Percentiles rank a stretch among this genome's conserved stretches.
phyloP scores from a whole-genome alignment of 108 stramenopile species.

The Mayamaea pseudoterrestris region DNA sequence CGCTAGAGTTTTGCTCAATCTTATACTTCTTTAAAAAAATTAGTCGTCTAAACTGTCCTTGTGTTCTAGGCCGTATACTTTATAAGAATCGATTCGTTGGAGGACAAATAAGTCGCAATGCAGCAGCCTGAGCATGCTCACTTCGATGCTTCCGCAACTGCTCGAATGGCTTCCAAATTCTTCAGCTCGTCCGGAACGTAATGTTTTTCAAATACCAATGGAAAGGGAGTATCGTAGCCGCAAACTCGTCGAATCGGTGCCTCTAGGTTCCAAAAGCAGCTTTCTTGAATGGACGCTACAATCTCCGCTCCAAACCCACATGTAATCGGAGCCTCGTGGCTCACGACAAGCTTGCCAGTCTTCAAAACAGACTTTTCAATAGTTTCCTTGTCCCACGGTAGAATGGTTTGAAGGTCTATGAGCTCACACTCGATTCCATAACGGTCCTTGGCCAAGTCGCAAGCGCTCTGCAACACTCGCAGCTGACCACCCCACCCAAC shows the following conservation, averaged over 20 bases:
- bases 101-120: too few species aligned
- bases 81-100: background rate
- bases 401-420: conserved; percentile 91
- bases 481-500: conserved; percentile 91
- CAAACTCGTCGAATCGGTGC: conserved; percentile 91
- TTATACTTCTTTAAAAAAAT: background rate
- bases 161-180: conserved; percentile 83
- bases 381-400: conserved; percentile 89
- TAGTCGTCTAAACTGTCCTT: background rate
- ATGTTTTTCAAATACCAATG: conserved; percentile 82
- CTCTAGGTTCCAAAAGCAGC: conserved; percentile 82
- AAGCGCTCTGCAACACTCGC: conserved; percentile 55
- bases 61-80: background rate
- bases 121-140: background rate
- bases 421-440: conserved; percentile 83
- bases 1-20: background rate
- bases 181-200: conserved; percentile 87
- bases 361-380: conserved; percentile 75
- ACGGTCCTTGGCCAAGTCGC: conserved; percentile 58
- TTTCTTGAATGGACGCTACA: conserved; percentile 23
- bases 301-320: conserved; percentile 16
- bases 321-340: conserved; percentile 88
- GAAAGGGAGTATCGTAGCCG: conserved; percentile 96
- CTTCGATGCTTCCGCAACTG: conserved; percentile 33
- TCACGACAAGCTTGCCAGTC: conserved; percentile 90